Conservation (phyloP, 768 basidiomycete genomes). For the Tremella yokohamensis region DNA sequence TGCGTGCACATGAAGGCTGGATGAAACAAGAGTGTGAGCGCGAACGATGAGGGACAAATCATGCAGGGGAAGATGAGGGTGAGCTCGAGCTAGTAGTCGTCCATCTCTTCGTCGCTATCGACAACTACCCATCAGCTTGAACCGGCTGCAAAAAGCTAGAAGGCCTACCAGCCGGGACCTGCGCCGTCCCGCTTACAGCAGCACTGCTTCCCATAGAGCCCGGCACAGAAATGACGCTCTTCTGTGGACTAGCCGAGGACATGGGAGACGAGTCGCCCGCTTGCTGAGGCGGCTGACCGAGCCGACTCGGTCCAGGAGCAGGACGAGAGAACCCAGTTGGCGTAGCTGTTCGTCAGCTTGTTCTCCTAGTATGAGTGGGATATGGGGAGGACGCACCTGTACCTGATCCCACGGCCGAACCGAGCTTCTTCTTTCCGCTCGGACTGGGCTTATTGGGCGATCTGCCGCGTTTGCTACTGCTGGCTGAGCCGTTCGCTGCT, state of each 20-base stretch:
- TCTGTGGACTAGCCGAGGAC: not conserved
- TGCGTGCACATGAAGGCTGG: not conserved
- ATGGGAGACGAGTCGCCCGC: conserved; percentile 1
- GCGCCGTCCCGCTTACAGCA: not conserved
- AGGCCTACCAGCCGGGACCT: not conserved
- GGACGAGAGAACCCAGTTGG: not conserved
- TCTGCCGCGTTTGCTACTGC: not conserved
- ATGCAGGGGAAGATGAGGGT: not conserved
- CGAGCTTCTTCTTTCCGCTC: not conserved
- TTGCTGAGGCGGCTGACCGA: conserved; percentile 5
- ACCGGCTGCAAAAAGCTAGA: not conserved
- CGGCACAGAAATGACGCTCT: conserved; percentile 2
- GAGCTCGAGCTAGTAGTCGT: not conserved
- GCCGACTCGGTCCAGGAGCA: not conserved
- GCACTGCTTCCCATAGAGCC: not conserved
- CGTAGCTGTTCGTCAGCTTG: not conserved
- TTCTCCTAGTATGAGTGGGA: not conserved
- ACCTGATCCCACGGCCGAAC: not conserved
- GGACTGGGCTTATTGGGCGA: not conserved
- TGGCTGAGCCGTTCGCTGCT: not conserved
- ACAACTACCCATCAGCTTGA: not conserved
- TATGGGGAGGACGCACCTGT: not conserved
- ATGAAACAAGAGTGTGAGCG: not conserved
- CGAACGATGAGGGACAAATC: not conserved
- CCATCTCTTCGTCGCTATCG: conserved; percentile 5